Base-by-base conservation (phyloP, 768 basidiomycete species). In the Mycena belliarum region DNA sequence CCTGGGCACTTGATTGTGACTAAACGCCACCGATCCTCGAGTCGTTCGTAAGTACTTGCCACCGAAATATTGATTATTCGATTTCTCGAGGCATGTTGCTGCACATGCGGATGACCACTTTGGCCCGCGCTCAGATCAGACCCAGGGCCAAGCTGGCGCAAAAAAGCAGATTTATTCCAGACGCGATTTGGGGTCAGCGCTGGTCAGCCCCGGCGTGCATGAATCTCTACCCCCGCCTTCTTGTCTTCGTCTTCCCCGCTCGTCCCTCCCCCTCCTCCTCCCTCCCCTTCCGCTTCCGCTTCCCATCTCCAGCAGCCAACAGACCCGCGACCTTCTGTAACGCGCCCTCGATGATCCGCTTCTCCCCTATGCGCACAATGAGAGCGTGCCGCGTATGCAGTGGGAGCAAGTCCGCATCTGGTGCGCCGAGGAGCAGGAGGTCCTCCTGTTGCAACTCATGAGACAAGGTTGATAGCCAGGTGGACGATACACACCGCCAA, bases 281-380 rank as follows among this genome's bases (percentile, higher is more conserved):
- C 33, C 32, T 43, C 16, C 9, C 40, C 44, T 60, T 63, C 26
- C 62, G 18, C 41, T 60, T 57, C 26, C 48, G 40, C 37, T 33
- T 47, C 9, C 47, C 28, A 55, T 44, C 53, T 20, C 52, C 61
- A 45, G 57, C 11, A 25, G 29, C 28, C 60, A 49, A 15, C 33
- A 38, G 11, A 16, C 16, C 37, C 18, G 6, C 33, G 25, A 75
- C 29, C 47, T 67, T 70, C 16, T 62, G 52, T 28, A 73, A 50
- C n/a, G 62, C 54, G 9, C 62, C 66, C 9, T 63, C 52, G 52
- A 95, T 65, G 14, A 94, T 85, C 23, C 80, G 73, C 73, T 93
- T 93, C 75, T 95, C 93, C 5, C 91, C 90, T 11, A 91, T 68
- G 33, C 93, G 80, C 14, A 94, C 91, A 44, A 89, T 73, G 9